Evolutionary conservation across 176 grass and related monocot genomes (phyloP).

Genomic region (Oryza coarctata): DNA sequence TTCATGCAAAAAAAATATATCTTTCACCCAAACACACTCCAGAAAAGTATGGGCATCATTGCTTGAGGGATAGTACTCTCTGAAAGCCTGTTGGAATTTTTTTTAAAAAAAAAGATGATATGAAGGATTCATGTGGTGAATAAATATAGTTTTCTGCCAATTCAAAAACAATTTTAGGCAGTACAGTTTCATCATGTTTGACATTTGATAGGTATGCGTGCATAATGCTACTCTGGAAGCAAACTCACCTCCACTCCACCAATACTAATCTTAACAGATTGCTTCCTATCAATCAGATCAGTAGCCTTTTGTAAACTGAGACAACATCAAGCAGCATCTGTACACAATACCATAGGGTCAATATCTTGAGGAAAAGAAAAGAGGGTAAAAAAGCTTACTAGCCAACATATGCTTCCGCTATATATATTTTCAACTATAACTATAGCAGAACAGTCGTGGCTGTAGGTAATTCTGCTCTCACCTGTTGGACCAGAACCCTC

Average conservation of each 20-base stretch:
- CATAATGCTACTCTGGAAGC: conserved; percentile 8
- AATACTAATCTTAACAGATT: conserved; percentile 71
- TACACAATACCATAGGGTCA: conserved; percentile 15
- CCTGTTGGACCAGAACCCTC: conserved; percentile 82
- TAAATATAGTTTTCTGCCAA: conserved; percentile 10
- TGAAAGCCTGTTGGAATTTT: conserved; percentile 50
- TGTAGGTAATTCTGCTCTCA: conserved; percentile 38
- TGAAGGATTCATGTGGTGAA: neutral
- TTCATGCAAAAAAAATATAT: conserved; percentile 72
- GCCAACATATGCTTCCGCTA: conserved; percentile 18
- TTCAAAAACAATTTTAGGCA: conserved; percentile 1
- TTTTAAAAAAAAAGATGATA: neutral
- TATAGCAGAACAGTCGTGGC: neutral
- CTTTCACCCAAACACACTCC: conserved; percentile 64
- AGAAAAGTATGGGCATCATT: conserved; percentile 28
- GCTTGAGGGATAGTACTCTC: conserved; percentile 59
- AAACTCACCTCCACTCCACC: conserved; percentile 66
- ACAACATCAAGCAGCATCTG: conserved; percentile 86
- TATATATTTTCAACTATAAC: neutral
- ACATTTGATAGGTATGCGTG: conserved; percentile 8
- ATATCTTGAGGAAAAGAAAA: conserved; percentile 22
- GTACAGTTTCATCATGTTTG: neutral
- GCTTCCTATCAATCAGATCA: conserved; percentile 67
- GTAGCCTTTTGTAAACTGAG: conserved; percentile 75
- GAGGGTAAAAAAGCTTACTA: conserved; percentile 11